A percentile compares a stretch with the other conserved stretches of the same genome.
These are phyloP conservation scores for Lactifluus subvellereus DNA, from an alignment of 768 basidiomycete genomes.

Conservation along the genomic window DNA sequence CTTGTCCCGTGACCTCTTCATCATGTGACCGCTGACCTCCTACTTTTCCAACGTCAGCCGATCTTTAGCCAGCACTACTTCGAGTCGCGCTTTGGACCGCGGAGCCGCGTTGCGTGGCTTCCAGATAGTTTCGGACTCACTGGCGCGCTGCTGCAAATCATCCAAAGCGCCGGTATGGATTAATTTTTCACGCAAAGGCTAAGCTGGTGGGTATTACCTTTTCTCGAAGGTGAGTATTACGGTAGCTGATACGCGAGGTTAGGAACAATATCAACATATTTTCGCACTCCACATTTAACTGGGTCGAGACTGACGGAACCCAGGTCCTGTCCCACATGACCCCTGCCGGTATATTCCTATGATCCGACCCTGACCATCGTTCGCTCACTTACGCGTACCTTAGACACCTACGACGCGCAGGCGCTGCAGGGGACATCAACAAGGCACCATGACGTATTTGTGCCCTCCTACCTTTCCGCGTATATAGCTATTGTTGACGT, in stretches of 20 bases:
- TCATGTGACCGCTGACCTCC: too few relatives aligned
- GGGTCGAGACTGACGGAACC: conserved; percentile 91
- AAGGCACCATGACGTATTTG: conserved; percentile 84
- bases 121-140: conserved; percentile 93
- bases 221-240: neutral
- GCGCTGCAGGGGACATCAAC: conserved; percentile 82
- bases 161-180: conserved; percentile 69
- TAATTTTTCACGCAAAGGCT: conserved; percentile 99
- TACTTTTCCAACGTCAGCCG: conserved; percentile 57
- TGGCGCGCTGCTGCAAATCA: conserved; percentile 84
- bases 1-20: too few relatives aligned
- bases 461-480: neutral
- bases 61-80: conserved; percentile 91
- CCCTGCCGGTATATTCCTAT: conserved; percentile 53
- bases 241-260: neutral
- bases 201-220: conserved; percentile 53
- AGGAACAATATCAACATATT: conserved; percentile 63
- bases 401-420: conserved; percentile 89
- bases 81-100: conserved; percentile 35
- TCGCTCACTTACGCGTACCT: neutral
- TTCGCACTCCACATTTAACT: conserved; percentile 95
- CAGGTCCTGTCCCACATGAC: conserved; percentile 98
- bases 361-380: neutral
- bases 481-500: neutral
- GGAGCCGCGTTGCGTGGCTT: conserved; percentile 74